A percentile compares a stretch with the other conserved stretches of the same genome.
Evolutionary conservation across 768 basidiomycete genomes (phyloP).

Genomic region (Suillus ampliporus): DNA sequence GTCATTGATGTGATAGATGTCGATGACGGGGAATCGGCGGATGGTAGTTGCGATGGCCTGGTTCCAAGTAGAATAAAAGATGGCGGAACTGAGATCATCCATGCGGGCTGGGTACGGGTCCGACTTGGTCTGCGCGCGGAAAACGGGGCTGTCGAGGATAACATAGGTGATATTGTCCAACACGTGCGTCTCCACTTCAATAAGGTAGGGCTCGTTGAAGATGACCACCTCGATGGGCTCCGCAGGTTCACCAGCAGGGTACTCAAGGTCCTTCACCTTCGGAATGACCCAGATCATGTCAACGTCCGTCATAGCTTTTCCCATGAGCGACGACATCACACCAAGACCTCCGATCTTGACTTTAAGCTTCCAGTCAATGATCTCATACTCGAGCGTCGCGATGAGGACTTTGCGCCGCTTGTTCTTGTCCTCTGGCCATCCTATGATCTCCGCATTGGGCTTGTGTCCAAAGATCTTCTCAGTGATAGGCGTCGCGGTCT

Average conservation of each 20-base stretch:
- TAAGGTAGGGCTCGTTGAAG: constrained; percentile 93
- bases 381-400: constrained; percentile 92
- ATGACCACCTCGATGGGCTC: constrained; percentile 97
- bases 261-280: constrained; percentile 94
- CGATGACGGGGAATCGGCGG: constrained; percentile 82
- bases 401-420: constrained; percentile 93
- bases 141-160: constrained; percentile 92
- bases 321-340: constrained; percentile 98
- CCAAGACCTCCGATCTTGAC: constrained; percentile 98
- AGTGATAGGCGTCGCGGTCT: constrained; percentile 54
- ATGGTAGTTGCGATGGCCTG: constrained; percentile 94
- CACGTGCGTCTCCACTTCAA: constrained; percentile 93
- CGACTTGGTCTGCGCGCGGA: constrained; percentile 94
- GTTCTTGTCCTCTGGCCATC: constrained; percentile 95
- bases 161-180: constrained; percentile 96
- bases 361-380: constrained; percentile 96
- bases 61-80: constrained; percentile 99
- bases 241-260: constrained; percentile 88
- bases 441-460: constrained; percentile 74
- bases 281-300: constrained; percentile 94
- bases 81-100: constrained; percentile 95
- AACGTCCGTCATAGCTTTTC: constrained; percentile 97
- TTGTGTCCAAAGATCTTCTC: constrained; percentile 76
- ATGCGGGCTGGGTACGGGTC: constrained; percentile 97
- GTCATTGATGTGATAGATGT: constrained; percentile 95